phyloP scores from a whole-genome alignment of 2,329 filamentous ascomycete species.

The Pezizomycotina sp. region DNA sequence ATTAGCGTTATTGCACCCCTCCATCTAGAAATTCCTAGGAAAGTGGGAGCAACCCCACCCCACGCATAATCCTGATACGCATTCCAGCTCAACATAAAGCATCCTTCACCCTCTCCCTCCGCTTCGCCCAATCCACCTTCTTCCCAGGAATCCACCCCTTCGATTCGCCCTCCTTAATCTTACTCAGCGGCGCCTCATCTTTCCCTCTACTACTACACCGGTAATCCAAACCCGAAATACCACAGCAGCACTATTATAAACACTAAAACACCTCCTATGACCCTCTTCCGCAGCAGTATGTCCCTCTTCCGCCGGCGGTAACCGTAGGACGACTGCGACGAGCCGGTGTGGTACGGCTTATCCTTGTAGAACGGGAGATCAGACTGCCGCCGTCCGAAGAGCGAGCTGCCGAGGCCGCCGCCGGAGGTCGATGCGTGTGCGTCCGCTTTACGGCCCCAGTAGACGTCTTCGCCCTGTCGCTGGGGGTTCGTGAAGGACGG shows the following conservation, averaged over 20 bases:
- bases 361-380: constrained; percentile 95
- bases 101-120: constrained; percentile 68
- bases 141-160: constrained; percentile 26
- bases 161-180: constrained; percentile 27
- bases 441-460: constrained; percentile 43
- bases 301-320: constrained; percentile 45
- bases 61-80: constrained; percentile 85
- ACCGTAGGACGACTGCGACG: constrained; percentile 32
- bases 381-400: constrained; percentile 45
- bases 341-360: constrained; percentile 65
- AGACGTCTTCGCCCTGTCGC: constrained; percentile 47
- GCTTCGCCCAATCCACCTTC: constrained; percentile 53
- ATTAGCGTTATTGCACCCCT: constrained; percentile 22
- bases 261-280: constrained; percentile 5
- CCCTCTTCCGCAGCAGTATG: constrained; percentile 34
- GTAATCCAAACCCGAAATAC: too few species aligned
- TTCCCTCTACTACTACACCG: too few species aligned
- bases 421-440: constrained; percentile 30
- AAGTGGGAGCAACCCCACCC: constrained; percentile 43
- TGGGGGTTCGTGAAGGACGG: constrained; percentile 51
- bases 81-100: constrained; percentile 87
- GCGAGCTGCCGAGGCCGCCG: constrained; percentile 30
- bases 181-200: too few species aligned
- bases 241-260: constrained; percentile 15
- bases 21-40: not conserved